Conservation (phyloP, 176 grass and related monocot species). For the Thinopyrum elongatum region DNA sequence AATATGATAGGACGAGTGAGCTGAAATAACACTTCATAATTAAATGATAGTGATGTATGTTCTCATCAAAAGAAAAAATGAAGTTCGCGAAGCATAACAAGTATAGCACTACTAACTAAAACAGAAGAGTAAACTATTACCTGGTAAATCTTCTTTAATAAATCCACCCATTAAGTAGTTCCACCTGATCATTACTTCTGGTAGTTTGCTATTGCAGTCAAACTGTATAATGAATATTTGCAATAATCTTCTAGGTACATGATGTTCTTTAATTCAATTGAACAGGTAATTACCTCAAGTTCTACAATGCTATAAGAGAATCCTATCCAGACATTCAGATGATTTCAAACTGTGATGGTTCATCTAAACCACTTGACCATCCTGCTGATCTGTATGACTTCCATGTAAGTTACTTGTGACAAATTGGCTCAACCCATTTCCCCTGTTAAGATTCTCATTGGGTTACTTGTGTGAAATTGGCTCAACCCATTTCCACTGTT, state of each 20-base stretch:
- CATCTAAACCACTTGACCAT: slow-evolving; percentile 57
- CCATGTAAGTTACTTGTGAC: slow-evolving; percentile 50
- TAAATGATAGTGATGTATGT: slow-evolving; percentile 4
- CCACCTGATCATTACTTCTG: neutral
- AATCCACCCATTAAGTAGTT: neutral
- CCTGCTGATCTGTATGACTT: slow-evolving; percentile 82
- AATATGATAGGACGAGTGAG: neutral
- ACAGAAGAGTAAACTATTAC: neutral
- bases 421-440: neutral
- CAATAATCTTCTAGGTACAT: slow-evolving; percentile 1
- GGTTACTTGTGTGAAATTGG: slow-evolving; percentile 9
- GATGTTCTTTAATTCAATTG: slow-evolving; percentile 9
- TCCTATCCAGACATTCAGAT: slow-evolving; percentile 77
- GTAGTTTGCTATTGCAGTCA: neutral
- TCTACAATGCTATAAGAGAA: slow-evolving; percentile 64
- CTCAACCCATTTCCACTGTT: neutral
- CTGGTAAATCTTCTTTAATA: neutral
- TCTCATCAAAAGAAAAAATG: neutral
- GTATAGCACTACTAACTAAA: neutral
- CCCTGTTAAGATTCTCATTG: neutral
- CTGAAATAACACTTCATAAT: neutral
- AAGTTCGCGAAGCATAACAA: neutral
- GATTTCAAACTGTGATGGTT: slow-evolving; percentile 82
- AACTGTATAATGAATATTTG: neutral
- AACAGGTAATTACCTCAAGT: slow-evolving; percentile 72